Percentiles rank a stretch among this genome's conserved stretches.
phyloP scores from a whole-genome alignment of 1,284 basidiomycete genomes.

The Fistulina hepatica region DNA sequence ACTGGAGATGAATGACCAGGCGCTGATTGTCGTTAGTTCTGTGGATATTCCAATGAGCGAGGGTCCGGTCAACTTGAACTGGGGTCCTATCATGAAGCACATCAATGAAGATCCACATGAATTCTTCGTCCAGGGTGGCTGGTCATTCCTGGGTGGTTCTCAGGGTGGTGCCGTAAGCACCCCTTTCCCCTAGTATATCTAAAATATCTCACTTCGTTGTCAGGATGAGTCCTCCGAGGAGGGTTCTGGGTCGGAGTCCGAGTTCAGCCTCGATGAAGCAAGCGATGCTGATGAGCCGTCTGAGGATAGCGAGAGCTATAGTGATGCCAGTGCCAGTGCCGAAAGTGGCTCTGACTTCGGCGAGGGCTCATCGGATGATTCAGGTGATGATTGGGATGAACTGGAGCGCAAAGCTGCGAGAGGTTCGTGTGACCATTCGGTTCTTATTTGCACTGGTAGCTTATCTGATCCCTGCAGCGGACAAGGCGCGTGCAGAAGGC shows the following conservation, averaged over 20 bases:
- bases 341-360: slow-evolving; percentile 33
- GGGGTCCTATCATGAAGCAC: slow-evolving; percentile 97
- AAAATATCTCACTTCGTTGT: slow-evolving; percentile 6
- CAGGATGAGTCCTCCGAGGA: slow-evolving; percentile 61
- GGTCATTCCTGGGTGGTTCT: slow-evolving; percentile 84
- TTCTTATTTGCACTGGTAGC: background rate
- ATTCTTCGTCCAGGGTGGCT: slow-evolving; percentile 95
- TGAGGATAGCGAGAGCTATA: slow-evolving; percentile 44
- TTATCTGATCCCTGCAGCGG: slow-evolving; percentile 33
- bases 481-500: slow-evolving; percentile 50
- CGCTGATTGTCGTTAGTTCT: slow-evolving; percentile 41
- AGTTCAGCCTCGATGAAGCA: slow-evolving; percentile 74
- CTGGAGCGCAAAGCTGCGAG: slow-evolving; percentile 84
- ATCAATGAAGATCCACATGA: slow-evolving; percentile 93
- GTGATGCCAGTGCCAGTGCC: slow-evolving; percentile 55
- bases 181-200: slow-evolving; percentile 3
- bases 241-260: slow-evolving; percentile 44
- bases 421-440: slow-evolving; percentile 34
- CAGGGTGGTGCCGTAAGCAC: slow-evolving; percentile 50
- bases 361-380: slow-evolving; percentile 6
- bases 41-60: slow-evolving; percentile 96
- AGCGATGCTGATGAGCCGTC: slow-evolving; percentile 41
- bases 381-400: slow-evolving; percentile 92
- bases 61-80: slow-evolving; percentile 95
- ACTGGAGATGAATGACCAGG: slow-evolving; percentile 6